Percentiles rank a stretch among this genome's conserved stretches.
These are phyloP conservation scores for Trichoderma sp. DNA, from an alignment of 2,329 filamentous ascomycete species.

Conservation along the genomic window DNA sequence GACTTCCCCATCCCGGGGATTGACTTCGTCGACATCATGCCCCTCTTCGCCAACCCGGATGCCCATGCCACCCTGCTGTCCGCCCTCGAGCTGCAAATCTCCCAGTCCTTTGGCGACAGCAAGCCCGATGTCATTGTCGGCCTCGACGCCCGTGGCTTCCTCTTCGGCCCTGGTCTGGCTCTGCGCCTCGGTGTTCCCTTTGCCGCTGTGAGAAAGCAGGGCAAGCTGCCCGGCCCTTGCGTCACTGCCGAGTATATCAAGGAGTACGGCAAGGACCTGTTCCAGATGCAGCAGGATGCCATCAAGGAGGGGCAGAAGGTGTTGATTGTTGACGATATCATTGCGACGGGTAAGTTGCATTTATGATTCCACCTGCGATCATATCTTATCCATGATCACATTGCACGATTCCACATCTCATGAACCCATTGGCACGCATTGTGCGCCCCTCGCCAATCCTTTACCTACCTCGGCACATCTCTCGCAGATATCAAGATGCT, in stretches of 20 bases:
- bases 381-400: background rate
- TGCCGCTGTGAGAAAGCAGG: slow-evolving; percentile 90
- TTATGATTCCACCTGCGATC: background rate
- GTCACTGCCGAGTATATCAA: slow-evolving; percentile 86
- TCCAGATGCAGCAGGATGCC: slow-evolving; percentile 89
- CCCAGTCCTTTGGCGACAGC: slow-evolving; percentile 56
- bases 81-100: slow-evolving; percentile 80
- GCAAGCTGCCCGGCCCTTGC: slow-evolving; percentile 89
- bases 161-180: slow-evolving; percentile 89
- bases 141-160: slow-evolving; percentile 89
- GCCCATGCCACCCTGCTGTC: slow-evolving; percentile 76
- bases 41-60: slow-evolving; percentile 77
- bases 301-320: slow-evolving; percentile 86
- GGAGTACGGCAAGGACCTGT: slow-evolving; percentile 93
- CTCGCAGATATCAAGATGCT: background rate
- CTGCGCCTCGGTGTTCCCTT: slow-evolving; percentile 80
- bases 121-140: slow-evolving; percentile 89
- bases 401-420: background rate
- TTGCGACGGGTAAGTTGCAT: slow-evolving; percentile 78
- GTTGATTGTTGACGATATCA: slow-evolving; percentile 94
- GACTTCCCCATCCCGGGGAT: slow-evolving; percentile 93
- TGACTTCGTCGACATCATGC: slow-evolving; percentile 96
- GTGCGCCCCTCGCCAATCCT: background rate
- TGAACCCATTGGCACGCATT: background rate
- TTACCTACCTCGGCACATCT: background rate